These are phyloP conservation scores for Penstemon newberryi DNA, from an alignment of 257 asterid genomes.

Conservation along the genomic window DNA sequence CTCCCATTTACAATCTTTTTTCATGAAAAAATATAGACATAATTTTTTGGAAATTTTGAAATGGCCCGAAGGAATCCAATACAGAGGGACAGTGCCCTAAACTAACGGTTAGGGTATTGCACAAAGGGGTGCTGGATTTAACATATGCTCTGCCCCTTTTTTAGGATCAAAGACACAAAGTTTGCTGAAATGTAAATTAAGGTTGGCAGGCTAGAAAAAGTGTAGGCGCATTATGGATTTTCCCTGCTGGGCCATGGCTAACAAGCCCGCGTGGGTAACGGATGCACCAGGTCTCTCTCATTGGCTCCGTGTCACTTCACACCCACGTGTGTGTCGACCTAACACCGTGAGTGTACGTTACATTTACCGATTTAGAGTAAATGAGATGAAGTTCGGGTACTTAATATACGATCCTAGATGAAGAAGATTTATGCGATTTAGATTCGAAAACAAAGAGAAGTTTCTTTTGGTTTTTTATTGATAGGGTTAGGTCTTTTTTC, in stretches of 20 bases:
- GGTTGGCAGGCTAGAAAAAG: slow-evolving; percentile 34
- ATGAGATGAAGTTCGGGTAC: neutral
- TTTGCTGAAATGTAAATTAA: slow-evolving; percentile 28
- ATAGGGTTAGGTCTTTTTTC: slow-evolving; percentile 37
- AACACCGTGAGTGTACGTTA: slow-evolving; percentile 18
- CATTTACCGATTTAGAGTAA: neutral
- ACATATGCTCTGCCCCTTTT: slow-evolving; percentile 43
- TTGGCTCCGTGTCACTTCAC: slow-evolving; percentile 51
- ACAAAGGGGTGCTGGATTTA: slow-evolving; percentile 50
- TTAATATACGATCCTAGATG: slow-evolving; percentile 13
- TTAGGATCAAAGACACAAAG: slow-evolving; percentile 32
- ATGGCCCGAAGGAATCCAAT: slow-evolving; percentile 29
- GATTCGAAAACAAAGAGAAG: neutral
- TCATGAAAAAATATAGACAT: neutral
- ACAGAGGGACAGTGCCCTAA: slow-evolving; percentile 47
- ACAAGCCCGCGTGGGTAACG: slow-evolving; percentile 50
- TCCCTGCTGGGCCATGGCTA: slow-evolving; percentile 38
- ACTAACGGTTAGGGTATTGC: slow-evolving; percentile 51
- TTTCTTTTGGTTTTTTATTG: neutral
- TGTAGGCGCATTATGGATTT: slow-evolving; percentile 37
- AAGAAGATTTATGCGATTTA: slow-evolving; percentile 3
- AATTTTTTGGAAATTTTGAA: slow-evolving; percentile 3
- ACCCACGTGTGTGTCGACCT: slow-evolving; percentile 40
- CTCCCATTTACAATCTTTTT: slow-evolving; percentile 14
- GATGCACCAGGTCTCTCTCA: slow-evolving; percentile 35